Evolutionary conservation across 176 grass and related monocot species (phyloP).

Genomic region (Secale cereale): DNA sequence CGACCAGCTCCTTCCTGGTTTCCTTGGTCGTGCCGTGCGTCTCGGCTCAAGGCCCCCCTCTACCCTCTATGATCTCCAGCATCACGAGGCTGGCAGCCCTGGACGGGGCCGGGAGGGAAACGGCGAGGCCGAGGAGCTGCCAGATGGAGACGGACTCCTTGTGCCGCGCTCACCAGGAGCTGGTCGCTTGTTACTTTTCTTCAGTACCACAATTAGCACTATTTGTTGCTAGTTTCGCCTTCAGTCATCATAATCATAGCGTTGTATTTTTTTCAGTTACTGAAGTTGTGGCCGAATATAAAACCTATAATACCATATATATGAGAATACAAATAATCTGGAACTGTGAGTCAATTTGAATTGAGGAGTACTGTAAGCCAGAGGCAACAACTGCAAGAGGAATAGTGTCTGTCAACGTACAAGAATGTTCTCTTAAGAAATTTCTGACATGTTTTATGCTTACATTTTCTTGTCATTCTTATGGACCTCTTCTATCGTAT

Average conservation of each 20-base stretch:
- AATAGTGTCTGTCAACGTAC: not conserved
- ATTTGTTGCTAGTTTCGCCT: not conserved
- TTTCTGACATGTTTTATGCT: not conserved
- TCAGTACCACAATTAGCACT: not conserved
- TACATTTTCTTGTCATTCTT: too few species aligned
- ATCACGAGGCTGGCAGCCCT: too few species aligned
- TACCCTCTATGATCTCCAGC: too few species aligned
- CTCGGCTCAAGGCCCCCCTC: too few species aligned
- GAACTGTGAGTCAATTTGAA: not conserved
- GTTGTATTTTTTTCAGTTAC: not conserved
- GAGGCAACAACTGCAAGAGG: not conserved
- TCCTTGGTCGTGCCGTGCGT: too few species aligned
- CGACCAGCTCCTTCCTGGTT: too few species aligned
- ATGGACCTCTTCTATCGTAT: too few species aligned
- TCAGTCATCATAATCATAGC: not conserved
- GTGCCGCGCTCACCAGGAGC: too few species aligned
- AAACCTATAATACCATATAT: not conserved
- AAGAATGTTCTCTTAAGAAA: not conserved
- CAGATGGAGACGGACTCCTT: too few species aligned
- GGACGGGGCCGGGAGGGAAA: too few species aligned
- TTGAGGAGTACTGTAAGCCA: not conserved
- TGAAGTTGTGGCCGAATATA: not conserved
- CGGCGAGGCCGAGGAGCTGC: too few species aligned
- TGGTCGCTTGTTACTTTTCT: not conserved
- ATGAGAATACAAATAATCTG: not conserved